These are phyloP conservation scores for Omphalea diandra DNA, from an alignment of 441 rosid species.

Conservation along the genomic window DNA sequence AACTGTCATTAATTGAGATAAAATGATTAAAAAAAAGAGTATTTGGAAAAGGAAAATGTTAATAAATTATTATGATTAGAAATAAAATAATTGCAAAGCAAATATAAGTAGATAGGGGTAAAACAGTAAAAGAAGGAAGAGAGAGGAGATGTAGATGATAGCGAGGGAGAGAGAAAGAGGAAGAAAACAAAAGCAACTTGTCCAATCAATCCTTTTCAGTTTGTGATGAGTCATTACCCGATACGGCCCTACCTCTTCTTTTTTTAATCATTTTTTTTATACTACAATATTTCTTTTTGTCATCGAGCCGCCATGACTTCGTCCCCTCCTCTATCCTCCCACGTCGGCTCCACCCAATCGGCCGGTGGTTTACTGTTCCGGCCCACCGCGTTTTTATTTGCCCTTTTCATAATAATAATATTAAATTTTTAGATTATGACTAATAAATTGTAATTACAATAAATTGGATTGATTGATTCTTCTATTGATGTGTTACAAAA, in stretches of 20 bases:
- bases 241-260: not conserved
- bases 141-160: constrained; percentile 6
- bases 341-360: not conserved
- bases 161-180: not conserved
- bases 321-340: not conserved
- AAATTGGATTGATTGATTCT: not conserved
- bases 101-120: not conserved
- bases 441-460: no score
- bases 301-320: no score
- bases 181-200: constrained; percentile 11
- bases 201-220: constrained; percentile 22
- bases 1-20: no score
- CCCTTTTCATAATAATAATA: not conserved
- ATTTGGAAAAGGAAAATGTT: no score
- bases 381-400: not conserved
- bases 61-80: no score
- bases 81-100: not conserved
- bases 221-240: constrained; percentile 15
- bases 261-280: not conserved
- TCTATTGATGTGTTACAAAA: no score
- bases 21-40: no score
- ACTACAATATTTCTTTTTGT: not conserved
- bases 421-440: no score
- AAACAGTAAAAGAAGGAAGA: not conserved
- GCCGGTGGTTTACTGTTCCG: not conserved